Evolutionary conservation across 2,329 filamentous ascomycete species (phyloP).

Genomic region (Neonectria punicea): DNA sequence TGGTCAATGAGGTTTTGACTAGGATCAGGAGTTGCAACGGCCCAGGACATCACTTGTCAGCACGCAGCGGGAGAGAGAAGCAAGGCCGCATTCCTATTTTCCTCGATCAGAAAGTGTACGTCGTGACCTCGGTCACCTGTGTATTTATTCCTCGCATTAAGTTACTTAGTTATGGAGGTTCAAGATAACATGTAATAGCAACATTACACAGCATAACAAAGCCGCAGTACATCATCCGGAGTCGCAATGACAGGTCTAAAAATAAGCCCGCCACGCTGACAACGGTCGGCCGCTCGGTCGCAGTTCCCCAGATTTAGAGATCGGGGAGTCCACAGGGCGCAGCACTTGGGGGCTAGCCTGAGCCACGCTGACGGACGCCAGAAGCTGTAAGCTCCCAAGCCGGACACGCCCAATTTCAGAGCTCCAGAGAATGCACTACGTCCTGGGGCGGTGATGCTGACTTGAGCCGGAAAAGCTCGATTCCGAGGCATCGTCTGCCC

Average conservation of each 20-base stretch:
- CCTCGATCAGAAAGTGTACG: not conserved
- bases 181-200: not conserved
- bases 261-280: conserved; percentile 9
- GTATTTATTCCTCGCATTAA: not conserved
- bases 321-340: conserved; percentile 8
- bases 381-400: conserved; percentile 8
- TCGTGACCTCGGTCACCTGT: not conserved
- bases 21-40: too few species aligned
- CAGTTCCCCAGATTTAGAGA: conserved; percentile 23
- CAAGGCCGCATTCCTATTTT: not conserved
- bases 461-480: conserved; percentile 2
- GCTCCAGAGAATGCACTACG: not conserved
- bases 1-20: not conserved
- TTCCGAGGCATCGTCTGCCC: conserved; percentile 3
- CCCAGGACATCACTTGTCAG: too few species aligned
- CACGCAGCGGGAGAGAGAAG: not conserved
- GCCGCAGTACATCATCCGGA: conserved; percentile 6
- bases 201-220: not conserved
- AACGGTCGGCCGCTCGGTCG: conserved; percentile 15
- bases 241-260: conserved; percentile 7
- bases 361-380: conserved; percentile 19
- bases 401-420: conserved; percentile 2
- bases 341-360: conserved; percentile 21
- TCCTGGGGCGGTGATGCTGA: conserved; percentile 15
- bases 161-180: too few species aligned